Percentiles rank a stretch among this genome's conserved stretches.
phyloP scores from a whole-genome alignment of 2,329 filamentous ascomycete genomes.

The Apiospora arundinis region DNA sequence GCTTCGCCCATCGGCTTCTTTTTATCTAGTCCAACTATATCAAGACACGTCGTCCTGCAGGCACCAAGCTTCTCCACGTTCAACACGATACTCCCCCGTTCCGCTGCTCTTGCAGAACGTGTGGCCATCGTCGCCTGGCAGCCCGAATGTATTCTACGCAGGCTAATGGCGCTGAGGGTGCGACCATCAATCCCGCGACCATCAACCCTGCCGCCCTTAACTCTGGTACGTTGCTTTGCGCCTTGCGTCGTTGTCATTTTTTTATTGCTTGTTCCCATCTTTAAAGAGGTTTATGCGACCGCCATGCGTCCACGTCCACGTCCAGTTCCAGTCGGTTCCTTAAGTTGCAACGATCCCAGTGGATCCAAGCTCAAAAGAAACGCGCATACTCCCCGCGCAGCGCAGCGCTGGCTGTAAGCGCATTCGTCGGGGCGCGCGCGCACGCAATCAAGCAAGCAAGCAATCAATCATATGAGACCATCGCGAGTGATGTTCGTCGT shows the following conservation, averaged over 20 bases:
- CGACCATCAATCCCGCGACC: slow-evolving; percentile 89
- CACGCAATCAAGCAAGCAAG: background rate
- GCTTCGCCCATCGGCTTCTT: slow-evolving; percentile 42
- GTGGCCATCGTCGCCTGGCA: slow-evolving; percentile 43
- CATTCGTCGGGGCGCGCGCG: slow-evolving; percentile 4
- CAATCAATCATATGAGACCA: slow-evolving; percentile 11
- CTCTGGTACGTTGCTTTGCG: slow-evolving; percentile 66
- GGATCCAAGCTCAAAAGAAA: slow-evolving; percentile 21
- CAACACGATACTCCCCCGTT: slow-evolving; percentile 32
- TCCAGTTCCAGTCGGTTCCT: slow-evolving; percentile 10
- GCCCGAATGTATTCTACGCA: slow-evolving; percentile 65
- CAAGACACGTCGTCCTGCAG: slow-evolving; percentile 66
- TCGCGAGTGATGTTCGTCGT: background rate
- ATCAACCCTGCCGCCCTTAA: slow-evolving; percentile 67
- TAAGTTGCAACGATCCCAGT: slow-evolving; percentile 17
- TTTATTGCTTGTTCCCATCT: slow-evolving; percentile 13
- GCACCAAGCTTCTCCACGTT: slow-evolving; percentile 45
- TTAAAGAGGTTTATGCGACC: slow-evolving; percentile 4
- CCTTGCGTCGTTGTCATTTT: slow-evolving; percentile 16
- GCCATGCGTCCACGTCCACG: slow-evolving; percentile 14
- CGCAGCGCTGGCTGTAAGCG: slow-evolving; percentile 7
- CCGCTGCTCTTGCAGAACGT: slow-evolving; percentile 18
- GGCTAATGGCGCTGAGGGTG: slow-evolving; percentile 80
- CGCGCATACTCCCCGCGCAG: slow-evolving; percentile 8
- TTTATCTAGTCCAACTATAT: slow-evolving; percentile 60